These are phyloP conservation scores for Rhizophlyctis rosea DNA, from an alignment of 192 early-diverging fungal species.

Conservation along the genomic window DNA sequence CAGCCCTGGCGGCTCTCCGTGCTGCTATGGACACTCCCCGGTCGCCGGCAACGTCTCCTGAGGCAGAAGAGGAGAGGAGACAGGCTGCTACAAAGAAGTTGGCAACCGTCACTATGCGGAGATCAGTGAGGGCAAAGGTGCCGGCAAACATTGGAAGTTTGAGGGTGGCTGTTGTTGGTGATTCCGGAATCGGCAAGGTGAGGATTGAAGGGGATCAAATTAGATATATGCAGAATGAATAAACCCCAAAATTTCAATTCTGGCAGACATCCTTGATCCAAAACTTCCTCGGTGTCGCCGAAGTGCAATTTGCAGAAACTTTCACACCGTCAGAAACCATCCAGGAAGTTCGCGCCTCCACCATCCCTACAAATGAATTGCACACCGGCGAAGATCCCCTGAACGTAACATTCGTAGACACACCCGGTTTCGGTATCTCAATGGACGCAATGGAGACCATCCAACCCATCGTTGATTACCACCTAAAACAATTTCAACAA, in stretches of 20 bases:
- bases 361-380: slow-evolving; percentile 21
- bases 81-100: slow-evolving; percentile 4
- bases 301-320: too few species aligned
- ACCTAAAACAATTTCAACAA: slow-evolving; percentile 26
- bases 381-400: slow-evolving; percentile 22
- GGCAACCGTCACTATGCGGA: too few species aligned
- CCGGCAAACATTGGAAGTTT: slow-evolving; percentile 37
- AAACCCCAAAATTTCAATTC: neutral
- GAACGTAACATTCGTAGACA: slow-evolving; percentile 45
- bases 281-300: slow-evolving; percentile 1
- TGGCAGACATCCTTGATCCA: slow-evolving; percentile 10
- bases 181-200: slow-evolving; percentile 50
- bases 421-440: slow-evolving; percentile 40
- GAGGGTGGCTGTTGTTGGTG: slow-evolving; percentile 38
- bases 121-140: slow-evolving; percentile 14
- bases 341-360: too few species aligned
- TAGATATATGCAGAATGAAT: neutral
- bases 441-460: slow-evolving; percentile 43
- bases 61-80: neutral
- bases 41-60: neutral
- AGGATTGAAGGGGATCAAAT: neutral
- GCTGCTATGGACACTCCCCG: too few species aligned
- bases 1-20: too few species aligned
- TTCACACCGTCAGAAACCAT: too few species aligned
- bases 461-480: slow-evolving; percentile 34